phyloP scores from a whole-genome alignment of 1,139 yeast species.

The Hyphopichia wangnamkhiaoensis region DNA sequence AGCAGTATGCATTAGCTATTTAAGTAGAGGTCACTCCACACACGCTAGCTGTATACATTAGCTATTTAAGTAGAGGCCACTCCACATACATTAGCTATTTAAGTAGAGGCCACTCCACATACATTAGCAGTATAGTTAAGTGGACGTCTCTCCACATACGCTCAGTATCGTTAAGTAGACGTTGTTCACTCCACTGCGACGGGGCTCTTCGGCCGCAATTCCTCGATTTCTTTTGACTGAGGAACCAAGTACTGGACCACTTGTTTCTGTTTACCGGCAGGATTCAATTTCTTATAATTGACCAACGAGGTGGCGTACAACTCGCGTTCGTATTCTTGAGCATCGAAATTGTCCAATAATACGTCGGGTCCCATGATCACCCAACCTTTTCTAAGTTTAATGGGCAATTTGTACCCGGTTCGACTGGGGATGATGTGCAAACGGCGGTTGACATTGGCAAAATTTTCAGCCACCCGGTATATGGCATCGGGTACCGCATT shows the following conservation, averaged over 20 bases:
- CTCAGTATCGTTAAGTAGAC: no score
- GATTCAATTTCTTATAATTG: slow-evolving; percentile 24
- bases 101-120: no score
- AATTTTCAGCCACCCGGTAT: slow-evolving; percentile 86
- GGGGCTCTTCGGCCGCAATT: slow-evolving; percentile 83
- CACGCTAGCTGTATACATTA: background rate
- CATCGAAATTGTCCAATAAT: slow-evolving; percentile 64
- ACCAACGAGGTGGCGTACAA: slow-evolving; percentile 34
- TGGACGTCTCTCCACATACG: no score
- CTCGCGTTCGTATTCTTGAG: slow-evolving; percentile 33
- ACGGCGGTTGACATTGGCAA: slow-evolving; percentile 77
- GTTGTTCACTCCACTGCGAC: slow-evolving; percentile 3
- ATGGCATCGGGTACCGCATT: slow-evolving; percentile 70
- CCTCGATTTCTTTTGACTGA: slow-evolving; percentile 70
- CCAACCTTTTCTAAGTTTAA: slow-evolving; percentile 84
- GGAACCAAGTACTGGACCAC: slow-evolving; percentile 53
- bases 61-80: background rate
- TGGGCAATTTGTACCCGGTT: slow-evolving; percentile 63
- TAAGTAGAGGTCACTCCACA: no score
- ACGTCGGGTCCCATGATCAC: slow-evolving; percentile 86
- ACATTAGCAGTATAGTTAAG: background rate
- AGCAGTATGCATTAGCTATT: background rate
- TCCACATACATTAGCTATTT: background rate
- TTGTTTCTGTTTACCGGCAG: slow-evolving; percentile 15
- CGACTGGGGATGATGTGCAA: slow-evolving; percentile 79